phyloP scores from a whole-genome alignment of 345 rosid genomes.

The Populus davidiana region DNA sequence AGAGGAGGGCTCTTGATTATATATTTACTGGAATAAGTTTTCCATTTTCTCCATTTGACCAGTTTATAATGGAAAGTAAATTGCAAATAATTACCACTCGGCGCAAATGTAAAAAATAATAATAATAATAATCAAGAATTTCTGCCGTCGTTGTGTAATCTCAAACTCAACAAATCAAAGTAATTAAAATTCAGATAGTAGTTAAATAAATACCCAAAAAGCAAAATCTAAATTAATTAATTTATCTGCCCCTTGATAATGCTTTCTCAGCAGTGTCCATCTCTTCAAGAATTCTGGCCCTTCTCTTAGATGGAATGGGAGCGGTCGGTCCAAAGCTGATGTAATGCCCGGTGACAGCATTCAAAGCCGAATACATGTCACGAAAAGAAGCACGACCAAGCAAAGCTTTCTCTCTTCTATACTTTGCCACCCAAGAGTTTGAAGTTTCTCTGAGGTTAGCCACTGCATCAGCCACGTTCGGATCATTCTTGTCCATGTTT shows the following conservation, averaged over 20 bases:
- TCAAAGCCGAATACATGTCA: slow-evolving; percentile 86
- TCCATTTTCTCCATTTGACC: no score
- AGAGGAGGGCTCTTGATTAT: no score
- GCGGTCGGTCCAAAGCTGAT: slow-evolving; percentile 93
- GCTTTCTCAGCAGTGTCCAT: slow-evolving; percentile 92
- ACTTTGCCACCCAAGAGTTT: slow-evolving; percentile 94
- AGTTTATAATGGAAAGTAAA: no score
- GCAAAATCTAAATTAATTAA: not conserved
- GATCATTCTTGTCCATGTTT: slow-evolving; percentile 67
- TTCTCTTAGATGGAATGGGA: slow-evolving; percentile 79
- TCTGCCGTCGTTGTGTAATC: not conserved
- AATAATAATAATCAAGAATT: not conserved
- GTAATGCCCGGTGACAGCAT: slow-evolving; percentile 88
- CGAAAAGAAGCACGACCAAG: slow-evolving; percentile 73
- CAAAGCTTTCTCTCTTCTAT: slow-evolving; percentile 80
- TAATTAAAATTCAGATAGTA: not conserved
- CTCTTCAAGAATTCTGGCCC: slow-evolving; percentile 85
- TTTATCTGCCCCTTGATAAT: slow-evolving; percentile 62
- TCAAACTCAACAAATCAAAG: not conserved
- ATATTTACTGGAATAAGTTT: no score
- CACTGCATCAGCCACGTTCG: slow-evolving; percentile 70
- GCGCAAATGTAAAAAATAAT: no score
- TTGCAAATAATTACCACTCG: no score
- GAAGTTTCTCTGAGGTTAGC: slow-evolving; percentile 74
- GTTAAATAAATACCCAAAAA: not conserved